Base-by-base conservation (phyloP, 441 rosid species). In the Eutrema salsugineum region DNA sequence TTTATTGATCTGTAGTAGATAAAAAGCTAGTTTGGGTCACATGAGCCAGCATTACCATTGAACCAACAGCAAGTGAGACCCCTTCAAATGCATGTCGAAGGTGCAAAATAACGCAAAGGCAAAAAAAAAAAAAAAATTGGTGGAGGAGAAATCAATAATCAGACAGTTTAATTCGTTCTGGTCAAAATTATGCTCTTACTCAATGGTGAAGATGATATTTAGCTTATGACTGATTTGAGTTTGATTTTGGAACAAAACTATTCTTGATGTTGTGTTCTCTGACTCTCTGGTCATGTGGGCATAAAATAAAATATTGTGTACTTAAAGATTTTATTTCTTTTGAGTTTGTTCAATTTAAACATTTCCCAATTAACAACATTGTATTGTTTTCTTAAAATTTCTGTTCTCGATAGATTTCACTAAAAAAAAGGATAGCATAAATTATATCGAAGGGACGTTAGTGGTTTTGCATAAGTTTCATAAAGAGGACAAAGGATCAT, bases 1-100 rank as follows among this genome's bases (percentile, higher is more conserved):
- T 67, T 24, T 79, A 78, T 9, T 48, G 81, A 10, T 9, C 42
- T 27, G 8, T 59, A 39, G 33, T 60, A 39, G 20, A 19, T 50
- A 16, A 53, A 46, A 76, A 69, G 73, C 74, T 66, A 35, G 61
- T 68, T 81, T 70, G 81, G 71, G 80, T 40, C 33, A 35, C 75
- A 51, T 17, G 85, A 88, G 44, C 87, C 87, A 12, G 63, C 15
- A 57, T 15, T 85, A 60, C 85, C 84, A 1, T 81, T 77, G 73
- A 70, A 80, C 55, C 79, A 84, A 69, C 93, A 87, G 46, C 86
- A 83, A 4, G 86, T 11, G 14, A 28, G 61, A 84, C 66, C 81
- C 88, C 22, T 81, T 79, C 78, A 86, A 27, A 81, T 85, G 89
- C 86, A 83, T 89, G 30, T 51, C 70, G 78, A 88, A 88, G 76